Base-by-base conservation (phyloP, 2,329 filamentous ascomycete genomes). In the Pyrenophora seminiperda region DNA sequence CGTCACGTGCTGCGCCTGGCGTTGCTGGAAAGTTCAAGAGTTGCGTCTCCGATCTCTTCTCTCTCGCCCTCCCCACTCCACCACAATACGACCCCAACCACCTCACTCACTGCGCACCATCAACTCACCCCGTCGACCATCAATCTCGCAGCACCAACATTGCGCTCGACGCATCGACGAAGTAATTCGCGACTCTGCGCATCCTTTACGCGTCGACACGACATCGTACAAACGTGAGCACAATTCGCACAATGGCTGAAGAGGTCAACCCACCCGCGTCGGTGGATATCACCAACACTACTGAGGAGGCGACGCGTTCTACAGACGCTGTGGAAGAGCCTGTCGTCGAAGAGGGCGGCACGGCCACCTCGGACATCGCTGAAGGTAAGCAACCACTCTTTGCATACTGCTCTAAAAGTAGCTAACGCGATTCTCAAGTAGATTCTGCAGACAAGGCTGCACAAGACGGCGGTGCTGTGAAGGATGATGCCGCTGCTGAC, bases 31-130 rank as follows among this genome's bases (percentile, higher is more conserved):
- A 58, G 52, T 59, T 56, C 47, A 54, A 54, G 53, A 54, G 55
- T 51, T 51, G 43, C 43, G 37, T 58, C 56, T 52, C 58, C 54
- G 54, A 58, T 53, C 58, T 54, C 39, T 44, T 60, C 50, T 58
- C 58, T 60, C 50, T 58, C 58, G 52, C 56, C 56, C 61, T 61
- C 54, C 60, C 53, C 65, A 66, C 65, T 61, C 51, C 59, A 65
- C 58, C 59, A 52, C 58, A 56, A 62, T 59, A 54, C 62, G 46
- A 60, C 57, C 58, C 24, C 63, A 61, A 65, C 67, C 63, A 70
- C 66, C 66, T 53, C 59, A 65, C 53, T 61, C 68, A 72, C 68
- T 68, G 58, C 62, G 57, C 62, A 54, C 57, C 72, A 73, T 73
- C 71, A 69, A 54, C 50, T 59, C 54, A 54, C 40, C 41, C 54